Conservation (phyloP, 2,329 filamentous ascomycete species). For the Sclerotinia trifoliorum region DNA sequence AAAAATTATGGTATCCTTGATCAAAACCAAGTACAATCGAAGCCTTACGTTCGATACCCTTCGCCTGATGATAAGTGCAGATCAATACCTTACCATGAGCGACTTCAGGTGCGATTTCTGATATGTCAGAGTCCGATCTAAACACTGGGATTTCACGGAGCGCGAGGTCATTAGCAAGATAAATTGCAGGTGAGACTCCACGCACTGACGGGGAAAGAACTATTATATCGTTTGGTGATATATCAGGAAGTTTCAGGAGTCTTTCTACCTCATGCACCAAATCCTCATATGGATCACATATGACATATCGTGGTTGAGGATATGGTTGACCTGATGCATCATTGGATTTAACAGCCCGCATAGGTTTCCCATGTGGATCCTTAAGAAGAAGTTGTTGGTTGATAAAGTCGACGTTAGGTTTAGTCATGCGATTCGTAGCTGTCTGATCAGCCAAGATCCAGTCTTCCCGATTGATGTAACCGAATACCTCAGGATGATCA, state of each 20-base stretch:
- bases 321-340: constrained; percentile 11
- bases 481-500: constrained; percentile 5
- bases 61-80: constrained; percentile 18
- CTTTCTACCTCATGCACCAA: constrained; percentile 6
- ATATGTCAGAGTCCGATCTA: constrained; percentile 19
- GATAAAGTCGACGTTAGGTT: constrained; percentile 20
- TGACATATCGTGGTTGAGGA: constrained; percentile 18
- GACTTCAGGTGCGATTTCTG: constrained; percentile 13
- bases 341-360: constrained; percentile 12
- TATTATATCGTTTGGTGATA: constrained; percentile 11
- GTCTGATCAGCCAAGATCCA: constrained; percentile 16
- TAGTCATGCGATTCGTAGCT: constrained; percentile 16
- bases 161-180: constrained; percentile 16
- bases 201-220: constrained; percentile 17
- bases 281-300: constrained; percentile 12
- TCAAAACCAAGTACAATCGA: constrained; percentile 14
- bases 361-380: not conserved
- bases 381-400: constrained; percentile 18
- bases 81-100: constrained; percentile 14
- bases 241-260: constrained; percentile 6
- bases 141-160: constrained; percentile 12
- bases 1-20: constrained; percentile 3
- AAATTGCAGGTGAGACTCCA: not conserved
- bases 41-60: constrained; percentile 17
- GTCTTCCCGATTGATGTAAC: constrained; percentile 10